A percentile compares a stretch with the other conserved stretches of the same genome.
phyloP scores from a whole-genome alignment of 805 yeast genomes.

The Spathaspora arborariae region DNA sequence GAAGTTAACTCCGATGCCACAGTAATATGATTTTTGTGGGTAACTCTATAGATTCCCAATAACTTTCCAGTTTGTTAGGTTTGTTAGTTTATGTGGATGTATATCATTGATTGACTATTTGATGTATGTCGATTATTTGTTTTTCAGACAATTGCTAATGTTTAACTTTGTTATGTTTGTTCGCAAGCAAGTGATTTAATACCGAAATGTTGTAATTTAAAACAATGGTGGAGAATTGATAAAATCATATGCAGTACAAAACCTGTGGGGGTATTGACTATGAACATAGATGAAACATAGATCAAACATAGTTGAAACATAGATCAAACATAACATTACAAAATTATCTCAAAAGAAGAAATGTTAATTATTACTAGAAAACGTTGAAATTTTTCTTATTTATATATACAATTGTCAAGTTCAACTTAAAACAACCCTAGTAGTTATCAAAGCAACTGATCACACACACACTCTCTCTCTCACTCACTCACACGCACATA shows the following conservation, averaged over 20 bases:
- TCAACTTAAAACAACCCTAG: background rate
- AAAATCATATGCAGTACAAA: background rate
- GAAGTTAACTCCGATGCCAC: background rate
- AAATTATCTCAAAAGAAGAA: no score
- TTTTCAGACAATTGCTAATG: background rate
- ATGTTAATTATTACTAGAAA: background rate
- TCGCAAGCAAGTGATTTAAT: background rate
- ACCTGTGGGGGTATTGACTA: background rate
- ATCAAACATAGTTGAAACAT: no score
- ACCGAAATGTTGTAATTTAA: background rate
- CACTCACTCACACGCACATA: background rate
- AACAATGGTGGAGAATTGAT: background rate
- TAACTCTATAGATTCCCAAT: background rate
- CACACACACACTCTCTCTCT: no score
- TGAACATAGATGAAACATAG: no score
- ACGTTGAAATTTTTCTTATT: background rate
- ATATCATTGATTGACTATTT: background rate
- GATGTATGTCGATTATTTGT: no score
- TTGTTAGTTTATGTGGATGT: background rate
- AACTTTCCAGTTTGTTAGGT: background rate
- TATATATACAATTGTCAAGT: background rate
- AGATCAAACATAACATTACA: no score
- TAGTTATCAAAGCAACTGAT: background rate
- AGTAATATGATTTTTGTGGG: background rate
- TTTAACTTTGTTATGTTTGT: background rate